Conservation (phyloP, 331 rosid genomes). For the Malus hybrid region DNA sequence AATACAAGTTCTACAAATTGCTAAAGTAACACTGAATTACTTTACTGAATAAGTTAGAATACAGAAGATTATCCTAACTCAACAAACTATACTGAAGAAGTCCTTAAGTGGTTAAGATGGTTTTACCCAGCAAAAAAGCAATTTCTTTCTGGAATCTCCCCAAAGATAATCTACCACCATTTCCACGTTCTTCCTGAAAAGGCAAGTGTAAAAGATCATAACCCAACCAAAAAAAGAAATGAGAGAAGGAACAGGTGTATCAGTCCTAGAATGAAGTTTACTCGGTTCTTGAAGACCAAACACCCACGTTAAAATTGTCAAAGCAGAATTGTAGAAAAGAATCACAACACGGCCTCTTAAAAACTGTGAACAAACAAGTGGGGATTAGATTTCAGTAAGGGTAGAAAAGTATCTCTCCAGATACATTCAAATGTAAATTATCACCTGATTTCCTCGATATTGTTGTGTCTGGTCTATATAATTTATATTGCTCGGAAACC, state of each 20-base stretch:
- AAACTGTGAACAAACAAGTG: conserved; percentile 42
- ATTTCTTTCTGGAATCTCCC: conserved; percentile 43
- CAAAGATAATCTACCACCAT: conserved; percentile 40
- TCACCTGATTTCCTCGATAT: conserved; percentile 61
- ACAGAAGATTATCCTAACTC: background rate
- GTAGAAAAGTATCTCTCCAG: background rate
- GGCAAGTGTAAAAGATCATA: background rate
- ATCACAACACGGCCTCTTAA: conserved; percentile 82
- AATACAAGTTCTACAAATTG: background rate
- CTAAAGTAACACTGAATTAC: background rate
- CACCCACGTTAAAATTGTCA: conserved; percentile 72
- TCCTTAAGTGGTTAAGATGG: conserved; percentile 1
- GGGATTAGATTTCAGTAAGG: conserved; percentile 3
- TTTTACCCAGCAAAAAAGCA: conserved; percentile 81
- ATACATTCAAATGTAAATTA: conserved; percentile 13
- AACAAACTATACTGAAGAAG: conserved; percentile 6
- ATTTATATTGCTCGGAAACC: conserved; percentile 5
- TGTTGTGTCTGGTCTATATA: conserved; percentile 34
- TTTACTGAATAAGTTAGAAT: background rate
- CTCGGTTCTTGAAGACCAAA: conserved; percentile 93
- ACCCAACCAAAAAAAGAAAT: background rate
- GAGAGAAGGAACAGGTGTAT: conserved; percentile 13
- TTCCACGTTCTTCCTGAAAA: conserved; percentile 65
- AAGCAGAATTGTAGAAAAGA: conserved; percentile 77
- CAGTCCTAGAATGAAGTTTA: conserved; percentile 32